Evolutionary conservation across 225 moss, liverwort and hornwort genomes (phyloP), one percentile per base, ranked within the genome.

Genomic region (Straminergon stramineum): DNA sequence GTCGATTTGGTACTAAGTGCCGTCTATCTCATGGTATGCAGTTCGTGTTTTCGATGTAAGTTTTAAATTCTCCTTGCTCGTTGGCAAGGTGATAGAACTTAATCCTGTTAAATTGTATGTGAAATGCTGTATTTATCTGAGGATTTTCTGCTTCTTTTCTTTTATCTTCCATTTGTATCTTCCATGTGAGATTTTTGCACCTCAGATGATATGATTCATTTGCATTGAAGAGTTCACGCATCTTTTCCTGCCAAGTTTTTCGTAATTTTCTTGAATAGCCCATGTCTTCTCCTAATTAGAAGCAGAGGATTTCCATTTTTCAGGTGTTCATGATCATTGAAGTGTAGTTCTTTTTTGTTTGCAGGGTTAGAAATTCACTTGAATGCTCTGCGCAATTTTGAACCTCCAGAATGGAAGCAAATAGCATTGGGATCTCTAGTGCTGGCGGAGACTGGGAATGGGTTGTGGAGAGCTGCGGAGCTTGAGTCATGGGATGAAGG

Each of bases 11-110:
- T 93, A 88, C 93, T 78, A 95, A 93, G 89, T 99, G 99, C 93
- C 99, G 97, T 90, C 92, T 94, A 93, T 99, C 97, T 92, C 99
- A 99, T 94, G 99, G 98, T 98, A 96, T 93, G 80, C 87, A 51
- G 73, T 83, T 87, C 70, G 35, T 84, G 68, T 90, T 79, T 78
- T 81, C 32, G 61, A 68, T 75, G 28, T 66, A 84, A 64, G 63
- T 84, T 69, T 82, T 34, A 37, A 37, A 63, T 79, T 83, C 26
- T 45, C 84, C 79, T 79, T 60, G 86, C n/a, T 65, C 61, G 43
- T 68, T 85, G 90, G 75, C 58, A 84, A 56, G 79, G 61, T 79
- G 64, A 79, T 73, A 41, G 70, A 70, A 51, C 84, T 67, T 69
- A n/a, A 51, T 85, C 61, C 85, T 89, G 58, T 39, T 60, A 22